Evolutionary conservation across 2,329 filamentous ascomycete genomes (phyloP), one percentile per base, ranked within the genome.

Genomic region (Apiospora sp.): DNA sequence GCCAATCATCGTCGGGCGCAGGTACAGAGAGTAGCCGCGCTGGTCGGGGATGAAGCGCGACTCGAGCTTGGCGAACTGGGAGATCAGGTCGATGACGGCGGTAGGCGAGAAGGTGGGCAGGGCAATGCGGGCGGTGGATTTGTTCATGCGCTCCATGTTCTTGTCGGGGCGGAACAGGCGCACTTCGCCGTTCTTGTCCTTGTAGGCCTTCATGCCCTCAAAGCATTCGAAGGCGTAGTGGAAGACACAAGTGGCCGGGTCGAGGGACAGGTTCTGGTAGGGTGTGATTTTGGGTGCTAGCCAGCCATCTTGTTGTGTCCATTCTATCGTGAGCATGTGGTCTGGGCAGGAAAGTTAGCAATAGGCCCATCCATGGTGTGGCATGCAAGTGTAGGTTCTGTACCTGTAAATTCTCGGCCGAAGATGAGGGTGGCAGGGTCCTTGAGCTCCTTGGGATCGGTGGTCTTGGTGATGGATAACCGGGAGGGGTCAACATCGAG

Each of bases 181-280:
- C 77, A 98, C 90, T 73, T 91, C 86, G 78, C 94, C 94, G 61
- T 90, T 82, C 79, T 89, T 90, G 85, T 97, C 94, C 84, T 96
- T 97, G 89, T 99, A 99, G 73, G 96, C 96, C 87, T 99, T 99
- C 95, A 98, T 98, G 78, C 96, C 96, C 87, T 99, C 96, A 84
- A 99, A 99, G 83, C 93, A 96, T 84, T 97, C 94, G 81, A 98
- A 98, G 68, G 94, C 96, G 84, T 99, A 99, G 89, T 99, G 96
- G 86, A 99, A 96, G 75, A 98, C 96, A 85, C 95, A 98, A 46
- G 94, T 96, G 61, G 96, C 94, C 37, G 96, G 96, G 83, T 98
- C 96, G 79, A 99, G 92, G 67, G 94, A 96, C 78, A 99, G 93
- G 85, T 98, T 98, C 85, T 98, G 95, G 87, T 98, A 98, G 27